Percentiles rank a stretch among this genome's conserved stretches.
Conservation (phyloP, 2,329 filamentous ascomycete genomes). For the Stylonectria norvegica region DNA sequence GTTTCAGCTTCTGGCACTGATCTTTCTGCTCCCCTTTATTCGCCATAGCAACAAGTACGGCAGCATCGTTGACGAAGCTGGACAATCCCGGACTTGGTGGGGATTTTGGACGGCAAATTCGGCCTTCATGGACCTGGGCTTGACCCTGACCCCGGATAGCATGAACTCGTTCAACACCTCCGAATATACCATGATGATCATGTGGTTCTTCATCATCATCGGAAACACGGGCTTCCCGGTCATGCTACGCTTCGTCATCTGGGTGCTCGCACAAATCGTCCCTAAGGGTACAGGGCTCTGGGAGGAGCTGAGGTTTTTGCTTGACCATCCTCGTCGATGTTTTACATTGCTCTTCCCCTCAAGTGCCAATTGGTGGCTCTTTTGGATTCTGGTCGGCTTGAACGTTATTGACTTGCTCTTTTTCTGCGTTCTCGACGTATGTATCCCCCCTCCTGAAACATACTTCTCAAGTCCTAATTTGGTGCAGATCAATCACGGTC, state of each 20-base stretch:
- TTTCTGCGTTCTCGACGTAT: constrained; percentile 86
- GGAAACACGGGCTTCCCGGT: constrained; percentile 95
- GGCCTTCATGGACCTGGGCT: constrained; percentile 92
- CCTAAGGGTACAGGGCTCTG: constrained; percentile 67
- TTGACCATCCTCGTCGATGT: constrained; percentile 92
- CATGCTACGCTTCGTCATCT: constrained; percentile 91
- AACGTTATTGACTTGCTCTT: constrained; percentile 85
- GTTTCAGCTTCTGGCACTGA: constrained; percentile 73
- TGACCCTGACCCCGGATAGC: constrained; percentile 86
- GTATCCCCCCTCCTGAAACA: constrained; percentile 29
- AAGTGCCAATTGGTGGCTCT: constrained; percentile 92
- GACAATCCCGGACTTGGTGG: constrained; percentile 78
- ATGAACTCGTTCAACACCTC: constrained; percentile 86
- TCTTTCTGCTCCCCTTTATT: constrained; percentile 80
- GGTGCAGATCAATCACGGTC: constrained; percentile 63
- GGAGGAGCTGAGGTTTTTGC: constrained; percentile 85
- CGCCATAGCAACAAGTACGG: constrained; percentile 60
- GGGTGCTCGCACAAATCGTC: constrained; percentile 67
- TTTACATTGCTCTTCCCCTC: constrained; percentile 93
- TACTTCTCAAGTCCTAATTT: constrained; percentile 18
- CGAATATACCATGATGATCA: constrained; percentile 69
- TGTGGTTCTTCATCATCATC: constrained; percentile 85
- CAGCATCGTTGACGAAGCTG: constrained; percentile 56
- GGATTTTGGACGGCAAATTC: constrained; percentile 84
- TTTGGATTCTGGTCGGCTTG: constrained; percentile 75